These are phyloP conservation scores for Cichorium intybus DNA, from an alignment of 140 eudicot species.

Conservation along the genomic window DNA sequence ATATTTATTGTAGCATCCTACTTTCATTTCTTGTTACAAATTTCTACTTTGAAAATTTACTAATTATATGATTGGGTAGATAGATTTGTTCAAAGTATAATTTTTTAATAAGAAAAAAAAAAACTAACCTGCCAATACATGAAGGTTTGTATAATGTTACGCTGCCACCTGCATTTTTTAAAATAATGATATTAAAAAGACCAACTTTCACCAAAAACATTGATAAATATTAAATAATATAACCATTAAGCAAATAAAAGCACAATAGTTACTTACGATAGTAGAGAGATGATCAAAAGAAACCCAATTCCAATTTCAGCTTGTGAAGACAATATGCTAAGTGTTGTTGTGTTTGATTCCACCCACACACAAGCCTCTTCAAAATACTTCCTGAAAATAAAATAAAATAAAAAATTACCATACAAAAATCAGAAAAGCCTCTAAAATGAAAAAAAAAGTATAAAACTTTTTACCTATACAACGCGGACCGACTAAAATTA, in stretches of 20 bases:
- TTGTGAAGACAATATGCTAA: constrained; percentile 81
- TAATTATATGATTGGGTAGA: no score
- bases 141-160: constrained; percentile 79
- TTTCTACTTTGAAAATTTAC: no score
- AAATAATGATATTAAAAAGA: constrained; percentile 6
- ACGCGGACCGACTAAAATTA: constrained; percentile 67
- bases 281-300: constrained; percentile 66
- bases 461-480: constrained; percentile 56
- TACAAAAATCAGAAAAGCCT: not conserved
- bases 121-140: constrained; percentile 99
- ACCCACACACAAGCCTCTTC: constrained; percentile 97
- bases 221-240: no score
- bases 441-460: not conserved
- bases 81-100: no score
- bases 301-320: constrained; percentile 93
- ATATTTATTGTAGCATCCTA: no score
- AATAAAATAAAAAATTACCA: not conserved
- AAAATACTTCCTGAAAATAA: constrained; percentile 64
- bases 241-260: not conserved
- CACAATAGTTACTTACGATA: constrained; percentile 76
- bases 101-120: no score
- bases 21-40: no score
- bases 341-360: constrained; percentile 84
- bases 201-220: not conserved
- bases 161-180: constrained; percentile 79